A percentile compares a stretch with the other conserved stretches of the same genome.
These are phyloP conservation scores for Phytophthora pseudosyringae DNA, from an alignment of 352 stramenopile genomes.

Conservation along the genomic window DNA sequence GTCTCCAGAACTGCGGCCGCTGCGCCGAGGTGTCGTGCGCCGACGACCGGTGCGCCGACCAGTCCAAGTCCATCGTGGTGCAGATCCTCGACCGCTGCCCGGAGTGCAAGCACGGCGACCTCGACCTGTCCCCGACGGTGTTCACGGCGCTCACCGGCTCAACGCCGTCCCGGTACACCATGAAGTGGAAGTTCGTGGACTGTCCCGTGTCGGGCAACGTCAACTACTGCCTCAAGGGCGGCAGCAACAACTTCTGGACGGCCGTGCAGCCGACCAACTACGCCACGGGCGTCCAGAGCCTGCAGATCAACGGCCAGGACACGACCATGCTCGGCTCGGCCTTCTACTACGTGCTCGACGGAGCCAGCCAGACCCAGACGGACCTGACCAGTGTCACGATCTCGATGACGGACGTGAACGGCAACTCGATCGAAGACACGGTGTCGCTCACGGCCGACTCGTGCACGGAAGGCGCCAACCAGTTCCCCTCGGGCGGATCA, in stretches of 20 bases:
- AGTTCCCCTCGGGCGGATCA: slow-evolving; percentile 43
- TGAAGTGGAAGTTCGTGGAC: slow-evolving; percentile 64
- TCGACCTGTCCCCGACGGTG: slow-evolving; percentile 56
- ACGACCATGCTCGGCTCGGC: slow-evolving; percentile 70
- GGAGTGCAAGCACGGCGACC: slow-evolving; percentile 71
- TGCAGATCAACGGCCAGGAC: slow-evolving; percentile 62
- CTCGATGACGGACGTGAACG: slow-evolving; percentile 60
- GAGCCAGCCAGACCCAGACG: slow-evolving; percentile 37
- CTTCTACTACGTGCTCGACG: slow-evolving; percentile 69
- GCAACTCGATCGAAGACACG: slow-evolving; percentile 63
- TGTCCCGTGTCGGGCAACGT: slow-evolving; percentile 55
- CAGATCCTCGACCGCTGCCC: slow-evolving; percentile 78
- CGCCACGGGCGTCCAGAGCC: slow-evolving; percentile 40
- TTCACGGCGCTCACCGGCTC: slow-evolving; percentile 56
- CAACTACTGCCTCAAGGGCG: slow-evolving; percentile 62
- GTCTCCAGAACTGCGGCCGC: slow-evolving; percentile 62
- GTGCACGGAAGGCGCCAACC: slow-evolving; percentile 54
- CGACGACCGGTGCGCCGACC: slow-evolving; percentile 57
- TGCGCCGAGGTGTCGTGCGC: slow-evolving; percentile 70
- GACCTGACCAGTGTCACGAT: slow-evolving; percentile 47
- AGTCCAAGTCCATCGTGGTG: slow-evolving; percentile 49
- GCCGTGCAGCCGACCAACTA: slow-evolving; percentile 55
- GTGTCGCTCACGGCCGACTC: slow-evolving; percentile 55
- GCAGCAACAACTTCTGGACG: slow-evolving; percentile 58
- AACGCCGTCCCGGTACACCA: slow-evolving; percentile 39